phyloP scores from a whole-genome alignment of 257 asterid genomes.

The Rauvolfia tetraphylla region DNA sequence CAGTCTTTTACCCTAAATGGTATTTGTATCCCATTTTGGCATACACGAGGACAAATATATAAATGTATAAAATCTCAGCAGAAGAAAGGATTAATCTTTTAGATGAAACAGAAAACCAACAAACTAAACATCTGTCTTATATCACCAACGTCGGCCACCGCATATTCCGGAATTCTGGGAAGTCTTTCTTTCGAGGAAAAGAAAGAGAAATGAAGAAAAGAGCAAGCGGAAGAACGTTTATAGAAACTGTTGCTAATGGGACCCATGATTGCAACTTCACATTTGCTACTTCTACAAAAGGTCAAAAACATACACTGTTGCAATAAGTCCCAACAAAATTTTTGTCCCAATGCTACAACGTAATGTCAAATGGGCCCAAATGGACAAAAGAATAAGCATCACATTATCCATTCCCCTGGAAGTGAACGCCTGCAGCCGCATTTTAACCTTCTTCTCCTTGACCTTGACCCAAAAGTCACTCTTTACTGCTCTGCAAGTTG shows the following conservation, averaged over 20 bases:
- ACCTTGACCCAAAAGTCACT: not conserved
- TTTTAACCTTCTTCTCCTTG: constrained; percentile 1
- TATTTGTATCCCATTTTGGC: too few species aligned
- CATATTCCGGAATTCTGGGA: not conserved
- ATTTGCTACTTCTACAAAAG: constrained; percentile 18
- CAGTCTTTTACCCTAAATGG: too few species aligned
- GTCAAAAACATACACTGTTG: constrained; percentile 13
- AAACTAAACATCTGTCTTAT: too few species aligned
- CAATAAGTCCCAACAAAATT: constrained; percentile 20
- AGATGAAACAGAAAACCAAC: too few species aligned
- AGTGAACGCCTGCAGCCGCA: constrained; percentile 13
- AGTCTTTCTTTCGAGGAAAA: not conserved
- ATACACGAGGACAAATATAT: too few species aligned
- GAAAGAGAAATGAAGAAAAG: not conserved
- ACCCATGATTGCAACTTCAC: constrained; percentile 13
- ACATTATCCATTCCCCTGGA: constrained; percentile 14
- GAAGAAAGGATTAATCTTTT: too few species aligned
- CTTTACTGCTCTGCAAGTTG: constrained; percentile 13
- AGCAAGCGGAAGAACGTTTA: not conserved
- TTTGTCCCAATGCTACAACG: constrained; percentile 14
- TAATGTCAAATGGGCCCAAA: constrained; percentile 17
- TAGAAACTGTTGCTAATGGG: not conserved
- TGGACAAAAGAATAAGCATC: constrained; percentile 19
- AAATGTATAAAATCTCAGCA: too few species aligned
- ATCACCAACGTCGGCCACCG: too few species aligned